Evolutionary conservation across 768 basidiomycete species (phyloP), one percentile per base, ranked within the genome.

Genomic region (Russula sp.): DNA sequence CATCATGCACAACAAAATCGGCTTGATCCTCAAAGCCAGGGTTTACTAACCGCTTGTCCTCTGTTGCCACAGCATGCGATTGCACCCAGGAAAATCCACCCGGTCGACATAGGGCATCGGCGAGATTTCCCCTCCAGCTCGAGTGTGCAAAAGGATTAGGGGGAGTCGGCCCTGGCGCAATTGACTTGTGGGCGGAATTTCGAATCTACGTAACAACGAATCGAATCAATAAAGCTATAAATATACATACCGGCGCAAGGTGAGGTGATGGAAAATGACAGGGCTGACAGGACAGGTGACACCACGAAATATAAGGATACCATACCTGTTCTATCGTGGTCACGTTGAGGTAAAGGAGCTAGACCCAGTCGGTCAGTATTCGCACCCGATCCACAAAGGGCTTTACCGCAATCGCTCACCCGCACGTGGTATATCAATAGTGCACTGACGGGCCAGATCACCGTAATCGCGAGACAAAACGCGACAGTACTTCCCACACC

Each of bases 311-410:
- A 34, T 40, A 45, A 63, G 58, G 69, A 57, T 22, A 1, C 63
- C 63, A 45, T 73, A 89, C 89, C 82, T 94, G 92, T 77, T 98
- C 95, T 65, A 98, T 94, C n/a, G 94, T 98, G 9, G 95, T 97
- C 40, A 93, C 80, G 73, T 96, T 95, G 66, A 94, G 77, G 37
- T 94, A 72, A 57, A 96, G 75, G 53, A 98, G 79, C 88, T 91
- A 72, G 40, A 63, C 56, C 60, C 35, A 49, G 31, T 61, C 48
- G 48, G 66, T 64, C 39, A 67, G 44, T 44, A 55, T 35, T 50
- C 13, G 16, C 45, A 35, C 18, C 42, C 61, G 55, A 37, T 51
- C 39, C 55, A 49, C 22, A 49, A 49, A 44, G 52, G 49, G 18
- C 5, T 39, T 32, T 16, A 37, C 54, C 27, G 27, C 2, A 27